Base-by-base conservation (phyloP, 2,329 filamentous ascomycete genomes). In the Cladosporium halotolerans region DNA sequence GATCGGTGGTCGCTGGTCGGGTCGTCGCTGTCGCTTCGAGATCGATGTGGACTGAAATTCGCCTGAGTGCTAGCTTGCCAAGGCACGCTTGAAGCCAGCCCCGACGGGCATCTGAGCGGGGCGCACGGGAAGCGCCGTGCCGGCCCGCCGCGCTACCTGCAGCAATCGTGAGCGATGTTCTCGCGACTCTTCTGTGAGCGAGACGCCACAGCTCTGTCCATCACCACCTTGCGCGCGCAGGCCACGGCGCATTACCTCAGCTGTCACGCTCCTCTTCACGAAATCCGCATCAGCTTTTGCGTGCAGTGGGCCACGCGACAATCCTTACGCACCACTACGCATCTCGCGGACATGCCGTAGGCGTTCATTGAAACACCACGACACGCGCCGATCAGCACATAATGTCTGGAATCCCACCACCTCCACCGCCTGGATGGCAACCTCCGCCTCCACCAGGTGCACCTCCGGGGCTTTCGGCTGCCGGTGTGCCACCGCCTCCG, bases 371-470 rank as follows among this genome's bases (percentile, higher is more conserved):
- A 43, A 32, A 34, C 31, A 51, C 40, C 39, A 32, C 11, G 41
- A 40, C 36, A 41, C 38, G 14, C 45, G 45, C 36, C 16, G 18
- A n/a, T 3, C 31, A 34, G 36, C 31, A 34, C 19, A 47, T 62
- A 45, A 84, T 83, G 82, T 76, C 78, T 64, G 81, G 74, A 62
- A 71, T 81, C 63, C 81, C 83, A 61, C 81, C 83, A 60, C 84
- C 85, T 32, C 84, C 85, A n/a, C 85, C 85, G 56, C 83, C 83
- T 58, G 82, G 82, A 70, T 85, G 82, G 80, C 68, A 70, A 53
- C 74, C 75, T 11, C 73, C 73, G 16, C 74, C 74, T 28, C 68
- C 68, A 46, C 66, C 70, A 53, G 68, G 66, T 53, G 69, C 73
- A 45, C 78, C 83, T 52, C 82, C 83, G 31, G 71, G 70, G 16